Conservation (phyloP, 805 yeast species). For the Saturnispora hagleri region DNA sequence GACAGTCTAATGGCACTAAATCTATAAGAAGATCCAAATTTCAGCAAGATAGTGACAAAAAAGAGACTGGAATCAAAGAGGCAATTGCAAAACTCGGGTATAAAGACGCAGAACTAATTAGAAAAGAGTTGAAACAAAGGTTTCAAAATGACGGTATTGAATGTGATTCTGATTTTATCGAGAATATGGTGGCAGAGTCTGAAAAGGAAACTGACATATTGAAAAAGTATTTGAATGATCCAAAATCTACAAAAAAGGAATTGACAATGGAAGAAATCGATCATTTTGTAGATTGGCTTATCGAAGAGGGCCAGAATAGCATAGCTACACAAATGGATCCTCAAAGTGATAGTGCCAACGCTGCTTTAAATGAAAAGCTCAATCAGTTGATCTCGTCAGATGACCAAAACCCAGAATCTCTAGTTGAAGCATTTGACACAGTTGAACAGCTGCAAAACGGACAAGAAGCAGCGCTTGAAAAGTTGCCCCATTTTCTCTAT, state of each 20-base stretch:
- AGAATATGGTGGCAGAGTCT: slow-evolving; percentile 20
- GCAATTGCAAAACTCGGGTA: slow-evolving; percentile 6
- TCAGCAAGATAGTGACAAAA: not conserved
- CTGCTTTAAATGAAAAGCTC: slow-evolving; percentile 12
- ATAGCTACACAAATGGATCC: slow-evolving; percentile 6
- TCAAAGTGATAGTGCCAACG: slow-evolving; percentile 8
- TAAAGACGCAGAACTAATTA: slow-evolving; percentile 23
- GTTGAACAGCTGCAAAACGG: slow-evolving; percentile 17
- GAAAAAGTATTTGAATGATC: slow-evolving; percentile 11
- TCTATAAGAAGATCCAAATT: slow-evolving; percentile 2
- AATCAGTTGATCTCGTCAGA: slow-evolving; percentile 6
- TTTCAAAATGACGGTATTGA: slow-evolving; percentile 23
- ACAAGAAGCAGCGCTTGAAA: slow-evolving; percentile 17
- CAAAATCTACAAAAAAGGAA: slow-evolving; percentile 11
- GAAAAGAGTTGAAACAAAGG: slow-evolving; percentile 17
- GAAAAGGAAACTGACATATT: slow-evolving; percentile 15
- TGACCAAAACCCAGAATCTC: slow-evolving; percentile 15
- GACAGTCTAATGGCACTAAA: not conserved
- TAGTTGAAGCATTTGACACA: slow-evolving; percentile 18
- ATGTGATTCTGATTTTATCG: slow-evolving; percentile 23
- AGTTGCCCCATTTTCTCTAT: slow-evolving; percentile 19
- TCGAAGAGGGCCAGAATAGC: slow-evolving; percentile 17
- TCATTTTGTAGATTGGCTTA: slow-evolving; percentile 21
- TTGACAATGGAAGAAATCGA: slow-evolving; percentile 17
- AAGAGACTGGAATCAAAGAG: not conserved